These are phyloP conservation scores for Clarireedia sp. DNA, from an alignment of 2,329 filamentous ascomycete genomes.

Conservation along the genomic window DNA sequence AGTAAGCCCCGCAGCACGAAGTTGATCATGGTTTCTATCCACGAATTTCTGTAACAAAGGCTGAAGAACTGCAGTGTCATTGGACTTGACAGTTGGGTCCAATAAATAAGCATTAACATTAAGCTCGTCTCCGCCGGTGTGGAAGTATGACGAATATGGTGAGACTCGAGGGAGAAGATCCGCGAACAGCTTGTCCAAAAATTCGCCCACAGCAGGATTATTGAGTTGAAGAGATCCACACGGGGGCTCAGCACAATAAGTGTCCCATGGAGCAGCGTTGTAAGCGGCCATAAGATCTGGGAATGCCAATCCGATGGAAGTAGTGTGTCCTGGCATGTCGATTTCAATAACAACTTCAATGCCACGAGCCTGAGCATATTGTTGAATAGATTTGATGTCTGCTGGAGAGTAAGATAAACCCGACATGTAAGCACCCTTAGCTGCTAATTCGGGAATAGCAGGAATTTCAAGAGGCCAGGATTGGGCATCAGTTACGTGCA, in stretches of 20 bases:
- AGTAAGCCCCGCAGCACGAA: constrained; percentile 55
- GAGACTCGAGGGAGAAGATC: constrained; percentile 67
- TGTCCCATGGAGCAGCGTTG: constrained; percentile 47
- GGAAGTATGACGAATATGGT: constrained; percentile 68
- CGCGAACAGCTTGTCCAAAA: constrained; percentile 64
- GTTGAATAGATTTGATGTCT: constrained; percentile 59
- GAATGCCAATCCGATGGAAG: constrained; percentile 55
- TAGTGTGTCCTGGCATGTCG: constrained; percentile 74
- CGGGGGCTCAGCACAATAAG: constrained; percentile 55
- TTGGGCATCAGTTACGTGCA: constrained; percentile 77
- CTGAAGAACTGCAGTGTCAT: constrained; percentile 54
- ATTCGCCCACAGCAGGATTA: constrained; percentile 58
- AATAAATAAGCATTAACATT: constrained; percentile 67
- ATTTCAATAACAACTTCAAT: constrained; percentile 69
- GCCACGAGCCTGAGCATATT: constrained; percentile 60
- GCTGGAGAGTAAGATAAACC: constrained; percentile 58
- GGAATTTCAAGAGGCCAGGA: constrained; percentile 81
- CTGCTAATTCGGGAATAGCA: constrained; percentile 60
- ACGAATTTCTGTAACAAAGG: constrained; percentile 75
- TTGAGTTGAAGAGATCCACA: constrained; percentile 72
- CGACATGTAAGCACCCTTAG: constrained; percentile 64
- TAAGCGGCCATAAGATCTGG: constrained; percentile 66
- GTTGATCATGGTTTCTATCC: constrained; percentile 57
- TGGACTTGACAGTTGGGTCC: constrained; percentile 64
- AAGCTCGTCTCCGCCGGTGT: constrained; percentile 82